These are phyloP conservation scores for Tilletia caries DNA, from an alignment of 1,284 basidiomycete genomes.

Conservation along the genomic window DNA sequence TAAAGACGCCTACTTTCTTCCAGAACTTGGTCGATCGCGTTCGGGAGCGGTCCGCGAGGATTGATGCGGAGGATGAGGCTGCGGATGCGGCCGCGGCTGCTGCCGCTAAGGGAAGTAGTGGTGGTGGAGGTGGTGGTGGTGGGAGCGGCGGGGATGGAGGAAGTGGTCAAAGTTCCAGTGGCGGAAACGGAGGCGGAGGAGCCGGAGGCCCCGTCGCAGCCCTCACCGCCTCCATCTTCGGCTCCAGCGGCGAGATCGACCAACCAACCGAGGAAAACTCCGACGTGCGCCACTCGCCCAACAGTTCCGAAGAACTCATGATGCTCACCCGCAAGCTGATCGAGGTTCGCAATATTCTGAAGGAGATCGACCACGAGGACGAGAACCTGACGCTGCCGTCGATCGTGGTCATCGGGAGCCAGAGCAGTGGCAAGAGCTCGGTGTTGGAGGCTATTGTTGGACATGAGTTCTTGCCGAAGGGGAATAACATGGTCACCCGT, in stretches of 20 bases:
- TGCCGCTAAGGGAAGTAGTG: conserved; percentile 10
- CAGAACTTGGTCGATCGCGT: conserved; percentile 25
- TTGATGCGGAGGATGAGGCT: conserved; percentile 13
- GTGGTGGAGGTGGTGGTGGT: conserved; percentile 5
- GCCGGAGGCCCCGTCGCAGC: conserved; percentile 18
- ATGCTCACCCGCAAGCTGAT: conserved; percentile 92
- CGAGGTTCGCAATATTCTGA: conserved; percentile 86
- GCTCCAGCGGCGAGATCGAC: conserved; percentile 17
- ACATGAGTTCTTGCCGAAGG: conserved; percentile 96
- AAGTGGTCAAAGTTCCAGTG: not conserved
- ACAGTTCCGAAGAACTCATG: conserved; percentile 63
- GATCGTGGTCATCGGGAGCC: conserved; percentile 96
- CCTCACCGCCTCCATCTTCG: conserved; percentile 16
- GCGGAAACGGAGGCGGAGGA: conserved; percentile 18
- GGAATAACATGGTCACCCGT: conserved; percentile 98
- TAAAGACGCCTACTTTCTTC: conserved; percentile 31
- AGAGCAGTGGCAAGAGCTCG: conserved; percentile 95
- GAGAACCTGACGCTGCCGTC: conserved; percentile 83
- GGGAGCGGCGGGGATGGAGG: not conserved
- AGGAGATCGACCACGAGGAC: conserved; percentile 85
- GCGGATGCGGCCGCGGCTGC: conserved; percentile 8
- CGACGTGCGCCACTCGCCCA: conserved; percentile 17
- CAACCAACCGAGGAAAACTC: conserved; percentile 12
- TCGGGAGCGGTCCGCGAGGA: not conserved
- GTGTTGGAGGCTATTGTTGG: conserved; percentile 97